phyloP scores from a whole-genome alignment of 768 basidiomycete species.

The Strobilomyces echinocephalus region DNA sequence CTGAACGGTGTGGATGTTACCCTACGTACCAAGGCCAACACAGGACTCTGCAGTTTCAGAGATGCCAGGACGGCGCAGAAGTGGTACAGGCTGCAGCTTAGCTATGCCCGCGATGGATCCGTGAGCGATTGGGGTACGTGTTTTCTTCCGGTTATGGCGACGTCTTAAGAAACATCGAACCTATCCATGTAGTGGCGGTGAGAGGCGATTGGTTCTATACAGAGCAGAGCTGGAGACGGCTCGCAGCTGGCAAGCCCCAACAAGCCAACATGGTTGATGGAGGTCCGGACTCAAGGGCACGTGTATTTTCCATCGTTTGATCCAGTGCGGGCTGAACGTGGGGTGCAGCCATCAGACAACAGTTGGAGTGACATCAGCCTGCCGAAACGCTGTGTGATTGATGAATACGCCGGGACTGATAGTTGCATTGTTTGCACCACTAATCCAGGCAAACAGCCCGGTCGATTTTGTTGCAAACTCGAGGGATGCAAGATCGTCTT shows the following conservation, averaged over 20 bases:
- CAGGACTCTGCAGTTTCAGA: constrained; percentile 1
- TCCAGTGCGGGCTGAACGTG: neutral
- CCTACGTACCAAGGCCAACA: neutral
- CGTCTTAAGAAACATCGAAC: too few relatives aligned
- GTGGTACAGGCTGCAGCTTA: constrained; percentile 5
- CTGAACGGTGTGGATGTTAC: neutral
- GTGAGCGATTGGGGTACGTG: constrained; percentile 1
- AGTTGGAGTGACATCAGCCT: neutral
- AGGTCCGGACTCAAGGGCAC: neutral
- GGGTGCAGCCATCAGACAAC: neutral
- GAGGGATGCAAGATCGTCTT: neutral
- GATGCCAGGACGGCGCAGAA: neutral
- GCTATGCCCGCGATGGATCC: neutral
- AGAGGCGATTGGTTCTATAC: constrained; percentile 3
- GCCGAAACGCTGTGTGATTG: neutral
- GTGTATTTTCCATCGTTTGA: neutral
- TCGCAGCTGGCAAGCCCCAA: constrained; percentile 3
- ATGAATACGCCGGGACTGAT: neutral
- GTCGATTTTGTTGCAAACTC: neutral
- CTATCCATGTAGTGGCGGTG: neutral
- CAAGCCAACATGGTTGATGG: neutral
- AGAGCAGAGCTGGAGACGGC: constrained; percentile 3
- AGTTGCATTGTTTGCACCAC: neutral
- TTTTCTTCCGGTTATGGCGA: too few relatives aligned
- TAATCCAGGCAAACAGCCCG: neutral